Conservation (phyloP, 805 yeast species). For the Sugiyamaella mastotermitis region DNA sequence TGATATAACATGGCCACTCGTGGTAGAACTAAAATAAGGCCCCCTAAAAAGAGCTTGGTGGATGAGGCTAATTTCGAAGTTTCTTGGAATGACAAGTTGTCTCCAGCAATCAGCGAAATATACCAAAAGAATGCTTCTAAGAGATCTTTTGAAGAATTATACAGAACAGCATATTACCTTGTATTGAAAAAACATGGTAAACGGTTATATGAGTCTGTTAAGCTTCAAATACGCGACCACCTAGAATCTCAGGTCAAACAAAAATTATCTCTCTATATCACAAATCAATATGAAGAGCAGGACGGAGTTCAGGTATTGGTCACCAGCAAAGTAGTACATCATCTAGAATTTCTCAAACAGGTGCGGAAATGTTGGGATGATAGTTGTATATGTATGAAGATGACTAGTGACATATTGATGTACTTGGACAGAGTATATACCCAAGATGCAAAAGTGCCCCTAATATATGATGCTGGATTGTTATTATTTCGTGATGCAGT, state of each 20-base stretch:
- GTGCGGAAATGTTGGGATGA: constrained; percentile 57
- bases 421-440: constrained; percentile 83
- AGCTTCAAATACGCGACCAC: constrained; percentile 42
- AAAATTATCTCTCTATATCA: constrained; percentile 20
- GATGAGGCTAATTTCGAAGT: constrained; percentile 47
- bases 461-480: constrained; percentile 70
- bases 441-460: constrained; percentile 54
- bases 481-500: constrained; percentile 57
- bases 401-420: constrained; percentile 79
- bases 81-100: constrained; percentile 54
- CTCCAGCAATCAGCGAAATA: constrained; percentile 66
- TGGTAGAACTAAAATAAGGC: constrained; percentile 1
- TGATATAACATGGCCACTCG: constrained; percentile 1
- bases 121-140: constrained; percentile 65
- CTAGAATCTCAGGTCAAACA: constrained; percentile 27
- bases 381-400: constrained; percentile 64
- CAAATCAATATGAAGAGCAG: constrained; percentile 6
- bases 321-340: too few species aligned
- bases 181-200: constrained; percentile 68
- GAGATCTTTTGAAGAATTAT: constrained; percentile 75
- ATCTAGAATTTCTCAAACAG: constrained; percentile 28
- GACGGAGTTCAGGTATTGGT: neutral
- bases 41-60: constrained; percentile 4
- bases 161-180: constrained; percentile 69
- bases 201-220: constrained; percentile 56